phyloP scores from a whole-genome alignment of 2,329 filamentous ascomycete genomes.

The Pseudogymnoascus sp. region DNA sequence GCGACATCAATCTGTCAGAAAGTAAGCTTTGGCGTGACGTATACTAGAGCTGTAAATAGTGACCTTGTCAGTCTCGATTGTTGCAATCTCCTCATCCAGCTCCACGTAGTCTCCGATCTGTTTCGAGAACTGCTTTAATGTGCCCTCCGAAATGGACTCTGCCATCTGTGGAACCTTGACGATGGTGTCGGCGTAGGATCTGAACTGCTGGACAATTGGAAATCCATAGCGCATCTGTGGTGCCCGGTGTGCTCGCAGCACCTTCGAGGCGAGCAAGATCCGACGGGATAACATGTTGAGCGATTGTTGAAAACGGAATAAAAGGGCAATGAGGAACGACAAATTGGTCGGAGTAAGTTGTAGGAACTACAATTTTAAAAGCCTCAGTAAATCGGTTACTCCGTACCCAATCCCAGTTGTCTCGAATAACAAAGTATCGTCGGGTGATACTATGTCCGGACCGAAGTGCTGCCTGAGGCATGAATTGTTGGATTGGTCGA shows the following conservation, averaged over 20 bases:
- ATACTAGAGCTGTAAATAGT: slow-evolving; percentile 17
- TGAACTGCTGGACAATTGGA: slow-evolving; percentile 44
- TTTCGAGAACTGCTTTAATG: slow-evolving; percentile 91
- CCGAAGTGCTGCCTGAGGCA: neutral
- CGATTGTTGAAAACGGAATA: slow-evolving; percentile 2
- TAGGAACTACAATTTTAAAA: slow-evolving; percentile 3
- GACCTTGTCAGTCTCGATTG: slow-evolving; percentile 98
- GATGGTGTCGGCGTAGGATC: slow-evolving; percentile 67
- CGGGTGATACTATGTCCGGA: neutral
- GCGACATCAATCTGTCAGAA: slow-evolving; percentile 77
- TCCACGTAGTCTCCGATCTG: slow-evolving; percentile 88
- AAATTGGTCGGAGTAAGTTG: slow-evolving; percentile 1
- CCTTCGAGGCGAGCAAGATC: slow-evolving; percentile 27
- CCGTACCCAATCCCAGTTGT: slow-evolving; percentile 2
- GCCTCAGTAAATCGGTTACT: slow-evolving; percentile 2
- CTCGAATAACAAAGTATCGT: slow-evolving; percentile 5
- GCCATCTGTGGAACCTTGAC: slow-evolving; percentile 98
- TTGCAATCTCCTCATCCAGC: slow-evolving; percentile 94
- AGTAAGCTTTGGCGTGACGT: slow-evolving; percentile 13
- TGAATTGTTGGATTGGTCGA: neutral
- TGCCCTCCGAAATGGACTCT: slow-evolving; percentile 96
- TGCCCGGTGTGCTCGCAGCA: slow-evolving; percentile 24
- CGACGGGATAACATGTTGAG: slow-evolving; percentile 27
- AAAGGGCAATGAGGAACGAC: neutral
- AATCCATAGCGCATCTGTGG: slow-evolving; percentile 34